These are phyloP conservation scores for Colletotrichum lentis DNA, from an alignment of 2,329 filamentous ascomycete genomes.

Conservation along the genomic window DNA sequence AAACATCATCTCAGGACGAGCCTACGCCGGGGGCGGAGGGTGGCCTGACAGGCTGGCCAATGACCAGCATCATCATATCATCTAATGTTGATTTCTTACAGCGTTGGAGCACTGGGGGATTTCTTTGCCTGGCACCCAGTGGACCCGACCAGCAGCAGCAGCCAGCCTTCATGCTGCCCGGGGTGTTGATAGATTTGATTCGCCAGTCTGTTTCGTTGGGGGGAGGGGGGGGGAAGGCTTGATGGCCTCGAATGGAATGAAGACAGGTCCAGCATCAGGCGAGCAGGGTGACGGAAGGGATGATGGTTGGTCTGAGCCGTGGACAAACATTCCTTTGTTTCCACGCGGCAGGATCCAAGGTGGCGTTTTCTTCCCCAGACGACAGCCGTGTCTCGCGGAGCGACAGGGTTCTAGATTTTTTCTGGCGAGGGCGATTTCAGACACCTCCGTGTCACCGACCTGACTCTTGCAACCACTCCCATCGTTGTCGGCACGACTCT, in stretches of 20 bases:
- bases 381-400: constrained; percentile 15
- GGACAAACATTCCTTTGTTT: constrained; percentile 21
- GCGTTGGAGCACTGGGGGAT: constrained; percentile 32
- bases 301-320: constrained; percentile 1
- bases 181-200: constrained; percentile 20
- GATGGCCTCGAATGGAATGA: constrained; percentile 30
- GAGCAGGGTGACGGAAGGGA: not conserved
- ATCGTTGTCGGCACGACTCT: not conserved
- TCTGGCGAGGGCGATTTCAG: constrained; percentile 15
- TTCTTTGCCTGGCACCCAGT: constrained; percentile 31
- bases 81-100: constrained; percentile 34
- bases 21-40: not conserved
- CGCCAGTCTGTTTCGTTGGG: constrained; percentile 14
- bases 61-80: constrained; percentile 33
- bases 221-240: too few species aligned
- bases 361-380: constrained; percentile 33
- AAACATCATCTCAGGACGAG: not conserved
- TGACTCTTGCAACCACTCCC: constrained; percentile 30
- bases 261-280: constrained; percentile 15
- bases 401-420: too few species aligned
- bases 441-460: constrained; percentile 30
- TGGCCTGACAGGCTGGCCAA: constrained; percentile 22
- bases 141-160: not conserved
- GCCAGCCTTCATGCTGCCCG: constrained; percentile 21
- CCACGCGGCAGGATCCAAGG: constrained; percentile 15